These are phyloP conservation scores for Dovyalis caffra DNA, from an alignment of 345 rosid species.

Conservation along the genomic window DNA sequence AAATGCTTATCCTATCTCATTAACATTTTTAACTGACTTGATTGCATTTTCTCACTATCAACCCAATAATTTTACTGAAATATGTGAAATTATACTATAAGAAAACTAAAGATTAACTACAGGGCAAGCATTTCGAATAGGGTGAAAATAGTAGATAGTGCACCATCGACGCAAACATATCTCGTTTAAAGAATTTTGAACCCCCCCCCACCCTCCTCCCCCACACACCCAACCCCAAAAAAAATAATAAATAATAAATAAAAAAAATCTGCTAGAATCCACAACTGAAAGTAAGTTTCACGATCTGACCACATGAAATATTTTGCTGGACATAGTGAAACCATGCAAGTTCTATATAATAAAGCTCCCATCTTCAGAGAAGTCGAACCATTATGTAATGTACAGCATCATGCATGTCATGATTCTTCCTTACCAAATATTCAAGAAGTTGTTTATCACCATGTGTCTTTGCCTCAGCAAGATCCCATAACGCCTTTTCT, in stretches of 20 bases:
- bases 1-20: not conserved
- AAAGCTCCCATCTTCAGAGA: not conserved
- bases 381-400: not conserved
- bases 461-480: slow-evolving; percentile 77
- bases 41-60: not conserved
- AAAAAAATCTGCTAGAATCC: too few relatives aligned
- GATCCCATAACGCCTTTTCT: slow-evolving; percentile 90
- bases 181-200: too few relatives aligned
- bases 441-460: slow-evolving; percentile 68
- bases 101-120: not conserved
- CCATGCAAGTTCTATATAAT: not conserved
- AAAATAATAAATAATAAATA: too few relatives aligned
- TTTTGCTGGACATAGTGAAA: not conserved
- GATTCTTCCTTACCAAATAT: slow-evolving; percentile 55
- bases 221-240: too few relatives aligned
- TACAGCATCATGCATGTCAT: not conserved
- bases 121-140: not conserved
- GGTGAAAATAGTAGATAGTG: not conserved
- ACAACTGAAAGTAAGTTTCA: not conserved
- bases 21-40: not conserved
- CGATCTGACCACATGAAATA: not conserved
- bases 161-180: too few relatives aligned
- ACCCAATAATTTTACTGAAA: not conserved
- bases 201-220: too few relatives aligned
- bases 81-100: not conserved